Percentiles rank a stretch among this genome's conserved stretches.
phyloP scores from a whole-genome alignment of 2,329 filamentous ascomycete genomes.

The Cordyceps farinosa region DNA sequence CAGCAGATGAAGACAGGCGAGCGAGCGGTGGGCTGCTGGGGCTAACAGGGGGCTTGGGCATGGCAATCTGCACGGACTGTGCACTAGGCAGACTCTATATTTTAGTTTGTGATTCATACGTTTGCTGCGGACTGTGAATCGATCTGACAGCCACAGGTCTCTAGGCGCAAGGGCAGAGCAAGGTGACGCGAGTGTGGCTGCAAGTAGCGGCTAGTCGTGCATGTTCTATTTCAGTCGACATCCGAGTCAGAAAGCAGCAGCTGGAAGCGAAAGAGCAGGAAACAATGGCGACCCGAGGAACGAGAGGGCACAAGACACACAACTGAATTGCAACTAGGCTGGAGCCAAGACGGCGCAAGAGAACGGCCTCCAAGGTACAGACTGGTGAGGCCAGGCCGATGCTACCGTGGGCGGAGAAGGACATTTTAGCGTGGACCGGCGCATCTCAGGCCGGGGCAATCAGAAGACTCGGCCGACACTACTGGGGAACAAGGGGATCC shows the following conservation, averaged over 20 bases:
- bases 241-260: background rate
- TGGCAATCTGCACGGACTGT: constrained; percentile 8
- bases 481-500: constrained; percentile 6
- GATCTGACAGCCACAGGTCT: background rate
- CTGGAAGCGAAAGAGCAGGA: background rate
- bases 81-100: background rate
- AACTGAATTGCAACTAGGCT: background rate
- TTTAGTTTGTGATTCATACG: background rate
- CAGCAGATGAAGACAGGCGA: constrained; percentile 4
- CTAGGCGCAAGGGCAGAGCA: background rate
- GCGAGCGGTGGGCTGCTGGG: background rate
- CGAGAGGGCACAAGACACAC: background rate
- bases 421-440: background rate
- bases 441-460: constrained; percentile 1
- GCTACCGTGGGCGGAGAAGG: constrained; percentile 3
- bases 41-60: background rate
- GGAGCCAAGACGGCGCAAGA: background rate
- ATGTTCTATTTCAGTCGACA: background rate
- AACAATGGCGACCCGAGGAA: background rate
- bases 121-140: background rate
- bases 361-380: background rate
- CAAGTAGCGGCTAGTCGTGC: background rate
- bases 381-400: background rate
- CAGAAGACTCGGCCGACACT: constrained; percentile 13
- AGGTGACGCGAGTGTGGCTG: background rate